phyloP scores from a whole-genome alignment of 805 yeast genomes.

The Yamadazyma insecticola region DNA sequence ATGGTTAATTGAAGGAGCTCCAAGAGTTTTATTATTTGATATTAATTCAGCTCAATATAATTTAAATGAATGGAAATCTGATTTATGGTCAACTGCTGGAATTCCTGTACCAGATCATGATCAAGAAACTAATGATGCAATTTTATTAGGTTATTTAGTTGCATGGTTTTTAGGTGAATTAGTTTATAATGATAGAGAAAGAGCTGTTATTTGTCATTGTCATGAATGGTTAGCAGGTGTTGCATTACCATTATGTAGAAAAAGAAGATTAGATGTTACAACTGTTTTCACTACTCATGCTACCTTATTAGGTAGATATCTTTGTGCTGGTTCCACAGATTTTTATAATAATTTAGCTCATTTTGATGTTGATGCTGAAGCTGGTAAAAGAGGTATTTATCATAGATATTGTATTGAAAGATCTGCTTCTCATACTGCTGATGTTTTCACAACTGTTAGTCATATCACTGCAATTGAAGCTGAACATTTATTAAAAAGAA shows the following conservation, averaged over 20 bases:
- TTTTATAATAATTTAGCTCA: conserved; percentile 85
- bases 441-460: conserved; percentile 95
- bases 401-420: conserved; percentile 96
- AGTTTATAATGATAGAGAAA: conserved; percentile 73
- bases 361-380: conserved; percentile 96
- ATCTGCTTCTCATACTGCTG: conserved; percentile 93
- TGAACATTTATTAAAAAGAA: conserved; percentile 87
- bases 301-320: conserved; percentile 86
- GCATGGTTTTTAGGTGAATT: conserved; percentile 98
- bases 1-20: conserved; percentile 98
- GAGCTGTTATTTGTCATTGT: conserved; percentile 90
- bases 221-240: conserved; percentile 99
- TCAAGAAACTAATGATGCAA: conserved; percentile 86
- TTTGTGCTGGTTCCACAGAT: conserved; percentile 96
- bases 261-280: conserved; percentile 87
- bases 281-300: conserved; percentile 98
- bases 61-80: conserved; percentile 91
- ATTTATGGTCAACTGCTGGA: conserved; percentile 85
- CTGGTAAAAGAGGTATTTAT: conserved; percentile 95
- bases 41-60: conserved; percentile 63
- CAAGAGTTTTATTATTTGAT: conserved; percentile 86
- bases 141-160: conserved; percentile 84
- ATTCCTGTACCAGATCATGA: conserved; percentile 93
- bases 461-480: conserved; percentile 96
- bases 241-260: conserved; percentile 87